Evolutionary conservation across 2,329 filamentous ascomycete genomes (phyloP), one percentile per base, ranked within the genome.

Genomic region (Ceratocystis colombiana): DNA sequence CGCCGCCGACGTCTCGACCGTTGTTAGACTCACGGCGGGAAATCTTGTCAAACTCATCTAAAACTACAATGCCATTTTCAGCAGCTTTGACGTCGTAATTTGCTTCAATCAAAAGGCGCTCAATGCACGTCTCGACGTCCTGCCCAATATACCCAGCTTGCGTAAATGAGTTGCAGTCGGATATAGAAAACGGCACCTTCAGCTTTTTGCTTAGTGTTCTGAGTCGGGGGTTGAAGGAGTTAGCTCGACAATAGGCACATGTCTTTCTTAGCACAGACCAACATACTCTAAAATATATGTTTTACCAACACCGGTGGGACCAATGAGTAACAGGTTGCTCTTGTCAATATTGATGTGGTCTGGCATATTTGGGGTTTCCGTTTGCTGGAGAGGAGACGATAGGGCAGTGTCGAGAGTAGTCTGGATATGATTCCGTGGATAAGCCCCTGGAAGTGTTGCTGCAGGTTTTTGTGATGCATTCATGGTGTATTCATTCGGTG

Each of bases 41-140:
- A 67, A 97, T 92, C 77, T 99, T 99, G 79, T 99, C 94, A 66
- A 99, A 90, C 76, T 99, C 94, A 71, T 99, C 94, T 22, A 99
- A 80, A 66, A 96, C 94, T 61, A 99, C 90, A 66, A 99, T 97
- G 4, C 94, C 94, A 64, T 89, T 84, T 73, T 99, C 93, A 6
- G 91, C 88, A 65, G 88, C 85, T 67, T 86, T 85, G 33, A 94
- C 84, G 71, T 96, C 89, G 75, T 96, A 96, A 74, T 95, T 93
- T 7, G 93, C 86, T 68, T 95, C 91, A 66, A 95, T 89, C 8
- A 99, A 80, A 30, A 99, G 80, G 57, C 94, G 83, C 72, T 96
- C 90, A 50, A 99, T 90, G 71, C 93, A 96, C 0, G 90, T 87
- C 73, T 99, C 94, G n/a, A 93, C 93, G 73, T 99, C 94, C 73